These are phyloP conservation scores for Plenodomus lindquistii DNA, from an alignment of 2,329 filamentous ascomycete species.

Conservation along the genomic window DNA sequence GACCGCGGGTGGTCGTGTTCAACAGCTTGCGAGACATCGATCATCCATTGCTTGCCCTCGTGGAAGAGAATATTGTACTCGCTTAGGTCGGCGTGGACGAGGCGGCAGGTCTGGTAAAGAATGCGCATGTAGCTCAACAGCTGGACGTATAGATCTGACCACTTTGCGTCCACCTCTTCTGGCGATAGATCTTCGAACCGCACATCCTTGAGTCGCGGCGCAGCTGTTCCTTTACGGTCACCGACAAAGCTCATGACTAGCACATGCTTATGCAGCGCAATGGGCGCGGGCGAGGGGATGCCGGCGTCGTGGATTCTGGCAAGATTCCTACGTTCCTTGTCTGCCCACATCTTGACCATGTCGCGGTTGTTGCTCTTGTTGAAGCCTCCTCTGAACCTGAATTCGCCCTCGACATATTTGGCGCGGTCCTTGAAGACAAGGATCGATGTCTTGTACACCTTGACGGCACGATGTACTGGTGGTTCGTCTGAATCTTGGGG, in stretches of 20 bases:
- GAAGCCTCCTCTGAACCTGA: conserved; percentile 85
- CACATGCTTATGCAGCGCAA: conserved; percentile 90
- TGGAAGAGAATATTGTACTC: conserved; percentile 98
- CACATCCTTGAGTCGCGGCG: conserved; percentile 87
- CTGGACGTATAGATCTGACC: conserved; percentile 79
- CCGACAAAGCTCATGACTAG: conserved; percentile 94
- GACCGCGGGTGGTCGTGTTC: conserved; percentile 94
- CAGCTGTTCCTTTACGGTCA: conserved; percentile 82
- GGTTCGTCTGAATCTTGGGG: conserved; percentile 50
- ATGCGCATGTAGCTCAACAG: conserved; percentile 86
- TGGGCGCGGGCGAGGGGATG: conserved; percentile 87
- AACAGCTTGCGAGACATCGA: conserved; percentile 96
- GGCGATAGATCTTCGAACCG: conserved; percentile 67
- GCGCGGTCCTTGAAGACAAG: conserved; percentile 97
- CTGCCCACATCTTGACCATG: conserved; percentile 98
- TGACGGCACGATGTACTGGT: conserved; percentile 80
- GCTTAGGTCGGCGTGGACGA: conserved; percentile 95
- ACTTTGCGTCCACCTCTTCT: conserved; percentile 64
- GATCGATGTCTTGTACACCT: conserved; percentile 98
- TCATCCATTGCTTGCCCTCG: conserved; percentile 81
- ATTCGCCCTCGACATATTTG: conserved; percentile 93
- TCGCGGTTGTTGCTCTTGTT: conserved; percentile 94
- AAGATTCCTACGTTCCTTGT: conserved; percentile 96
- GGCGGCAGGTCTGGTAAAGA: conserved; percentile 87
- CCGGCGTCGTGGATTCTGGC: conserved; percentile 80